Evolutionary conservation across 305 asterid species (phyloP), one percentile per base, ranked within the genome.

Genomic region (Fraxinus angustifolia): DNA sequence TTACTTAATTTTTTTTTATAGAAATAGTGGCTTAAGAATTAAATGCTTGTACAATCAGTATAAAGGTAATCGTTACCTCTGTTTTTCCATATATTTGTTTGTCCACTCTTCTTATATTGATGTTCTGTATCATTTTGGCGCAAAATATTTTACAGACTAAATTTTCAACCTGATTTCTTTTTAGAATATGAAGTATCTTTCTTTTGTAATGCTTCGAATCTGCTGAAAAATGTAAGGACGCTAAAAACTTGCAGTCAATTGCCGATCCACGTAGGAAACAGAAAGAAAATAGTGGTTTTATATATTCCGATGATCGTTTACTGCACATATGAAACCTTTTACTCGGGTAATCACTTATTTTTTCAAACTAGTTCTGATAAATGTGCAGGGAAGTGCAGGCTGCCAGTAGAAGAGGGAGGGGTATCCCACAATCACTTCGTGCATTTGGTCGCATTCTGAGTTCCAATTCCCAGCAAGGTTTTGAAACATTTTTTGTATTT

Each of bases 381-480:
- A 65, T 70, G 12, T 78, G 82, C 84, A 90, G 93, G 87, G 90
- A 92, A 88, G 97, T 95, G 65, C 86, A 78, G 75, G 48, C 70
- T 28, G 79, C 89, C 60, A 84, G 88, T 81, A 86, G 78, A 74
- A 86, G 83, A 78, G 97, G 98, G 82, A 92, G 91, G 90, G 97
- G 96, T 45, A 91, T 95, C 80, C 98, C 98, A 30, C 92, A 91
- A 85, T 85, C 97, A 40, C 85, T 90, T 67, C 96, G 97, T 81
- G 97, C 99, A 82, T 95, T 93, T 87, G 91, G 90, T 80, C 96
- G 99, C 33, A 78, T 95, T 80, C 26, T 92, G 80, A 86, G 89
- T 72, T 91, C 92, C 76, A 78, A 83, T 58, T 88, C 92, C 82
- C 84, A 84, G 84, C 83, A 81, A 90, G 91, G 93, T 88, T 75